Evolutionary conservation across 768 basidiomycete genomes (phyloP), one percentile per base, ranked within the genome.

Genomic region (Dentipellis fragilis): DNA sequence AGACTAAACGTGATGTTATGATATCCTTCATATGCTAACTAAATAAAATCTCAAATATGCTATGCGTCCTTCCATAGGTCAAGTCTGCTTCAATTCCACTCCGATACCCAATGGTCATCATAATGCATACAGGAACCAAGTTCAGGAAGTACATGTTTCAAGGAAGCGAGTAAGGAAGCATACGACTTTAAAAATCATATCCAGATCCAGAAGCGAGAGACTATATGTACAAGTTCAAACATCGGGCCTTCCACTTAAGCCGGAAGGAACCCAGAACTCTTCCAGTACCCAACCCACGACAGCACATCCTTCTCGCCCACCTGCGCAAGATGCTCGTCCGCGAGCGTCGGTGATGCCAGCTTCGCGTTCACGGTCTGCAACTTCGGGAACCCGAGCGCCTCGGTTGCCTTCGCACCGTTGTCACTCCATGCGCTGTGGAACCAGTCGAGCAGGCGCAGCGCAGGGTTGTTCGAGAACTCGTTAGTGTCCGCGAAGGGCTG

Each of bases 401-500:
- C 42, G 19, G 42, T 17, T n/a, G 42, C 42, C 7, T 19, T 16
- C 1, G 42, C 19, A 17, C 42, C 14, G 14, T 17, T n/a, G 16
- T 45, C 42, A n/a, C 19, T 45, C 42, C 42, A 45, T 4, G 42
- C 42, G 6, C n/a, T 17, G 16, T 56, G 56, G 56, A 40, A 62
- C 38, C 61, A 57, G 12, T 52, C n/a, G 21, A 60, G 60, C 42
- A 62, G 16, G 38, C 56, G 54, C 14, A 62, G 37, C 16, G 61
- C 61, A 10, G 61, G 61, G 47, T 60, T 61, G 17, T 14, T 21
- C 34, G 59, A 53, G 14, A 54, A 35, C n/a, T 39, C 58, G 10
- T 23, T 40, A 11, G 19, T 29, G 16, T 38, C 29, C 8, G 52
- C 46, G 42, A 45, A 19, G n/a, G 42, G 42, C n/a, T 9, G 19